phyloP scores from a whole-genome alignment of 352 stramenopile species.

The Globisporangium echinulatum region DNA sequence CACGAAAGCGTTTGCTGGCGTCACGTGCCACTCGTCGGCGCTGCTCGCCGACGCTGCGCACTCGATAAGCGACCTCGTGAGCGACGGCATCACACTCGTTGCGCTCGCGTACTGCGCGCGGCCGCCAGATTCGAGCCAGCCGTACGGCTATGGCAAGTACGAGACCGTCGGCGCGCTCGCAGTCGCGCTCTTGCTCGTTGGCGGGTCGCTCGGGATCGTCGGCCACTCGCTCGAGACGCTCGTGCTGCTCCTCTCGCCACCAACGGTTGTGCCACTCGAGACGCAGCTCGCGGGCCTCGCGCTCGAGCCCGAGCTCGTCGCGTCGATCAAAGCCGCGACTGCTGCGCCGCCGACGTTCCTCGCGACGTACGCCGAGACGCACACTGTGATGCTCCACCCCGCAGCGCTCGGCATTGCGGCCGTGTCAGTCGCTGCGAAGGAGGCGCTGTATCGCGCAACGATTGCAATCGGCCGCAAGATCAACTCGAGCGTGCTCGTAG shows the following conservation, averaged over 20 bases:
- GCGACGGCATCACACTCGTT: constrained; percentile 92
- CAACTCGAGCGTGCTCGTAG: constrained; percentile 91
- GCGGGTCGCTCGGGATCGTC: constrained; percentile 59
- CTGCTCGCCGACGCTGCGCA: constrained; percentile 94
- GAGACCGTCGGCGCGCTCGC: constrained; percentile 63
- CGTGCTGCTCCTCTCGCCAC: constrained; percentile 23
- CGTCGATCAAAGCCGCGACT: constrained; percentile 27
- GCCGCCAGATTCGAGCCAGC: constrained; percentile 88
- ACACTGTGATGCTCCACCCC: constrained; percentile 35
- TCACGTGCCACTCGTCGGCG: constrained; percentile 77
- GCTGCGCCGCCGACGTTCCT: constrained; percentile 3
- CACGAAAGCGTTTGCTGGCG: constrained; percentile 61
- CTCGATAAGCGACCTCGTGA: constrained; percentile 92
- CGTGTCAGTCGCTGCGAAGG: constrained; percentile 87
- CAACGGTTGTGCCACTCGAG: neutral
- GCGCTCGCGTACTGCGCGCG: constrained; percentile 85
- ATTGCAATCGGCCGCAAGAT: constrained; percentile 82
- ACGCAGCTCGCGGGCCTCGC: constrained; percentile 4
- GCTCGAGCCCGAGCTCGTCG: constrained; percentile 11
- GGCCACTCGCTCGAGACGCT: constrained; percentile 62
- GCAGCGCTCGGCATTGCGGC: constrained; percentile 78
- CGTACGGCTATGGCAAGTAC: constrained; percentile 77
- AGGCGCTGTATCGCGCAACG: constrained; percentile 90
- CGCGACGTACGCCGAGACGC: constrained; percentile 1
- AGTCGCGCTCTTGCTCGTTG: constrained; percentile 56